These are phyloP conservation scores for Cryptococcus sp. DNA, from an alignment of 1,284 basidiomycete species.

Conservation along the genomic window DNA sequence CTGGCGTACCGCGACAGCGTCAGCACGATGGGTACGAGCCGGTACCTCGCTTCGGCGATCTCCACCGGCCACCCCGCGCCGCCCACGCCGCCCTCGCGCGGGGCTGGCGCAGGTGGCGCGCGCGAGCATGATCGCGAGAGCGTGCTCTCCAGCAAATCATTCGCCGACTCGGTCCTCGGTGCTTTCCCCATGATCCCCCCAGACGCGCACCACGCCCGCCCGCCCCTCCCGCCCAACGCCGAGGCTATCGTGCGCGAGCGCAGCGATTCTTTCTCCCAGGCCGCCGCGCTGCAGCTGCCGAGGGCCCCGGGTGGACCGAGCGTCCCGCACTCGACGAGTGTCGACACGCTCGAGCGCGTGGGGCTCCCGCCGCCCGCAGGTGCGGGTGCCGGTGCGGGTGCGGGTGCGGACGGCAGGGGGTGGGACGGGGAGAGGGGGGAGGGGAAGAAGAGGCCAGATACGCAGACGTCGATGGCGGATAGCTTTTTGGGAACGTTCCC, in stretches of 20 bases:
- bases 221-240: background rate
- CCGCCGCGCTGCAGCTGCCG: no score
- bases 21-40: conserved; percentile 38
- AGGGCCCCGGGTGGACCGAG: no score
- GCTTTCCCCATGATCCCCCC: conserved; percentile 47
- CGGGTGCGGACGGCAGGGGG: background rate
- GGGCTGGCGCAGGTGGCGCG: no score
- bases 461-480: conserved; percentile 38
- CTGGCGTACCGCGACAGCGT: conserved; percentile 39
- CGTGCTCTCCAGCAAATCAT: conserved; percentile 32
- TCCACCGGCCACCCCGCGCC: conserved; percentile 1
- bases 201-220: conserved; percentile 6
- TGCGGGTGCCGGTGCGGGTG: conserved; percentile 3
- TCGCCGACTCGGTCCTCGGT: conserved; percentile 42
- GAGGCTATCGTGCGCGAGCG: background rate
- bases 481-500: conserved; percentile 45
- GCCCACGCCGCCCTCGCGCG: background rate
- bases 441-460: conserved; percentile 11
- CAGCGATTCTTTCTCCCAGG: no score
- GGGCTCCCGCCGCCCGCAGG: conserved; percentile 15
- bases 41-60: conserved; percentile 25
- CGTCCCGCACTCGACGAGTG: conserved; percentile 30
- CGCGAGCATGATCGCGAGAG: conserved; percentile 1
- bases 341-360: conserved; percentile 24
- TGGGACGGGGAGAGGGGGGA: background rate